phyloP scores from a whole-genome alignment of 2,329 filamentous ascomycete genomes.

The Peltaster fructicola region DNA sequence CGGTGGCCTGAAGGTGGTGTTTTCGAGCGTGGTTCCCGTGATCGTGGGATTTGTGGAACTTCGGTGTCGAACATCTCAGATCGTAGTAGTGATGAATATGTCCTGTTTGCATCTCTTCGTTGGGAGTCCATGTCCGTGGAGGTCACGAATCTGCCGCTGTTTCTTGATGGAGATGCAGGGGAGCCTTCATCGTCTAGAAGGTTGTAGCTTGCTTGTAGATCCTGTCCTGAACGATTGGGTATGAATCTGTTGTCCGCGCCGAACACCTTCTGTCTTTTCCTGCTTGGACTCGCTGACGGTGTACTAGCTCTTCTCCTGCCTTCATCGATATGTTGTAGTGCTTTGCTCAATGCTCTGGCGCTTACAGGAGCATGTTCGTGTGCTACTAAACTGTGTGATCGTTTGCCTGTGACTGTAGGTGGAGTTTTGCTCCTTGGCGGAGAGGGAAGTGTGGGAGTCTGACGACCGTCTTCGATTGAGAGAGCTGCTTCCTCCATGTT shows the following conservation, averaged over 20 bases:
- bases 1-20: conserved; percentile 68
- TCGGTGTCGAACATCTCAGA: conserved; percentile 85
- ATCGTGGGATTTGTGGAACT: conserved; percentile 57
- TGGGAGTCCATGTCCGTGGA: conserved; percentile 90
- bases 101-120: conserved; percentile 85
- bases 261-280: conserved; percentile 51
- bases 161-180: conserved; percentile 75
- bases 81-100: conserved; percentile 72
- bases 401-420: conserved; percentile 35
- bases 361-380: conserved; percentile 34
- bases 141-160: too few species aligned
- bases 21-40: too few species aligned
- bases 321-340: conserved; percentile 44
- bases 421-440: conserved; percentile 44
- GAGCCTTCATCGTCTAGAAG: conserved; percentile 84
- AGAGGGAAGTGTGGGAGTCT: conserved; percentile 31
- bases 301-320: conserved; percentile 39
- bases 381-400: conserved; percentile 16
- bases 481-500: too few species aligned
- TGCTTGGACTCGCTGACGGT: conserved; percentile 46
- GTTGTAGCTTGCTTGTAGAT: conserved; percentile 83
- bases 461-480: too few species aligned
- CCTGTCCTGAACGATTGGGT: conserved; percentile 80
- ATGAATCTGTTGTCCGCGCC: conserved; percentile 62
- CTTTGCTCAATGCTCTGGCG: conserved; percentile 40